phyloP scores from a whole-genome alignment of 805 yeast genomes.

The Torulaspora microellipsoides region DNA sequence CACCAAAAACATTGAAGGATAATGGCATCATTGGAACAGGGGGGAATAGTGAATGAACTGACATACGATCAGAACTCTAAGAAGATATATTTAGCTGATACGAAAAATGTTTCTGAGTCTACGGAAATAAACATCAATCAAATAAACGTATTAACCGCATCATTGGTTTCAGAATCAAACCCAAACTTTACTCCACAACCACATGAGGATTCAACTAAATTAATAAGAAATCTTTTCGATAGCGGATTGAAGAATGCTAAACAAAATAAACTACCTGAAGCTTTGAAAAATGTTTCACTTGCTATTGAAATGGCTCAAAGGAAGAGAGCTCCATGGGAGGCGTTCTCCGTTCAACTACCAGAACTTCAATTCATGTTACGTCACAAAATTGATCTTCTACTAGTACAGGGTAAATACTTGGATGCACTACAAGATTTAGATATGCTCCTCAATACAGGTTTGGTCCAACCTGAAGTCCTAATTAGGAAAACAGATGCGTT shows the following conservation, averaged over 20 bases:
- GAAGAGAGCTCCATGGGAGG: conserved; percentile 68
- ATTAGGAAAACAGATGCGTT: conserved; percentile 65
- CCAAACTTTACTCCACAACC: conserved; percentile 54
- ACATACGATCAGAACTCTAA: conserved; percentile 10
- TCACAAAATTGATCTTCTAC: conserved; percentile 66
- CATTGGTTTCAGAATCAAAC: conserved; percentile 37
- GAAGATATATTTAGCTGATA: conserved; percentile 1
- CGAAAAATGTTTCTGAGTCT: conserved; percentile 9
- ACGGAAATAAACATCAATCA: conserved; percentile 26
- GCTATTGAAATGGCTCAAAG: conserved; percentile 61
- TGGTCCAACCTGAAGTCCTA: conserved; percentile 63
- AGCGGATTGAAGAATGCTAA: conserved; percentile 53
- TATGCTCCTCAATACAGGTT: conserved; percentile 53
- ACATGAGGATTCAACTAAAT: conserved; percentile 44
- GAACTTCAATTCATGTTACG: conserved; percentile 62
- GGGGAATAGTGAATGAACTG: conserved; percentile 4
- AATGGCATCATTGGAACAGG: neutral
- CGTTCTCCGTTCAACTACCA: conserved; percentile 66
- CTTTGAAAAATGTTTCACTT: conserved; percentile 56
- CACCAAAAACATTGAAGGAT: neutral
- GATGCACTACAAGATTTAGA: conserved; percentile 70
- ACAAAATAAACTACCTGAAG: conserved; percentile 52
- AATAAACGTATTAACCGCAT: conserved; percentile 35
- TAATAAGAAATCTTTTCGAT: conserved; percentile 62
- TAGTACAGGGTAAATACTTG: conserved; percentile 49